Conservation (phyloP, 2,329 filamentous ascomycete species). For the Fusarium siculi region DNA sequence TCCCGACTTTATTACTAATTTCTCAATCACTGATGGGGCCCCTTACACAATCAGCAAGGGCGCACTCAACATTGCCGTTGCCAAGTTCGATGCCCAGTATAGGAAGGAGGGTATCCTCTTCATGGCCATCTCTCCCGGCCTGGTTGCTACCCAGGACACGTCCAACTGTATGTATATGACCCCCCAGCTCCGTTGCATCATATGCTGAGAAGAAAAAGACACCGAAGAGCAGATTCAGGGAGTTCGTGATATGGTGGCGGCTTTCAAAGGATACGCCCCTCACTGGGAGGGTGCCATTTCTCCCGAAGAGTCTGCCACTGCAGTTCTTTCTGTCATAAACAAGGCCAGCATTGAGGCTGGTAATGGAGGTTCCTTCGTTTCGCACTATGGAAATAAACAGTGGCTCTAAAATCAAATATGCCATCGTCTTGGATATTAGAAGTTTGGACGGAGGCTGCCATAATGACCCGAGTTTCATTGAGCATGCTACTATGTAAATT, state of each 20-base stretch:
- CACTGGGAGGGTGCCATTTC: slow-evolving; percentile 49
- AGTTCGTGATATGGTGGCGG: slow-evolving; percentile 39
- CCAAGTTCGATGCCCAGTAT: slow-evolving; percentile 64
- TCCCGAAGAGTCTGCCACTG: slow-evolving; percentile 49
- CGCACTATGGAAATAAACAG: slow-evolving; percentile 56
- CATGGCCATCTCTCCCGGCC: slow-evolving; percentile 61
- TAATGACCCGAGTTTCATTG: too few relatives aligned
- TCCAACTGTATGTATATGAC: slow-evolving; percentile 27
- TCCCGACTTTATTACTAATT: slow-evolving; percentile 52
- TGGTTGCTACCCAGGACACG: slow-evolving; percentile 57
- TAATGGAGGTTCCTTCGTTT: slow-evolving; percentile 62
- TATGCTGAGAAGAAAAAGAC: slow-evolving; percentile 3
- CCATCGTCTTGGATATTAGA: too few relatives aligned
- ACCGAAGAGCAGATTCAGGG: slow-evolving; percentile 43
- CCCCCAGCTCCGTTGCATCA: too few relatives aligned
- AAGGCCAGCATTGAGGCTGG: slow-evolving; percentile 53
- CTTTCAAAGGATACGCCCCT: slow-evolving; percentile 53
- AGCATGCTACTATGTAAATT: too few relatives aligned
- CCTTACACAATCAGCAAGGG: slow-evolving; percentile 63
- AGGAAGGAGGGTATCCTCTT: slow-evolving; percentile 62
- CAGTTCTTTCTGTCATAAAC: slow-evolving; percentile 48
- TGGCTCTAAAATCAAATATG: neutral
- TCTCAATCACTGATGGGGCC: slow-evolving; percentile 47
- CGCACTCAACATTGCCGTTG: slow-evolving; percentile 61
- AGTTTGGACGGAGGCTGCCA: too few relatives aligned